Percentiles rank a stretch among this genome's conserved stretches.
phyloP scores from a whole-genome alignment of 2,329 filamentous ascomycete species.

The Teratosphaeria nubilosa region DNA sequence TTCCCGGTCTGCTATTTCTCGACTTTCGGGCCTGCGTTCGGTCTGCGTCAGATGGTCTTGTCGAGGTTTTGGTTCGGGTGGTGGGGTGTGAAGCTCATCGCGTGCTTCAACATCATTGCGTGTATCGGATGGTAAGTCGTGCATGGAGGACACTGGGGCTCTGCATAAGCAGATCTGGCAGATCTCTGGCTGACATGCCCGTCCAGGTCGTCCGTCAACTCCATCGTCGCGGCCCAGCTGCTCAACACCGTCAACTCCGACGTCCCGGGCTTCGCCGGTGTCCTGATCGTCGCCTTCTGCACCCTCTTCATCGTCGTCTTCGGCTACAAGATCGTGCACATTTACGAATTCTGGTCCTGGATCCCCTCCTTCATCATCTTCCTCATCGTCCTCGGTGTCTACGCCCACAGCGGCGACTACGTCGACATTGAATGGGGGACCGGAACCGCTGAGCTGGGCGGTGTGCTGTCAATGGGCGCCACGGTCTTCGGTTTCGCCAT shows the following conservation, averaged over 20 bases:
- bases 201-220: constrained; percentile 67
- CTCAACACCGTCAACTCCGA: constrained; percentile 60
- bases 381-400: constrained; percentile 58
- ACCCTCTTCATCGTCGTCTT: constrained; percentile 64
- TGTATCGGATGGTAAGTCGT: constrained; percentile 6
- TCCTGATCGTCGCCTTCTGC: constrained; percentile 60
- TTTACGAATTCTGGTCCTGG: constrained; percentile 67
- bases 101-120: constrained; percentile 23
- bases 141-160: background rate
- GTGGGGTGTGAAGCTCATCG: constrained; percentile 35
- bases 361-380: constrained; percentile 64
- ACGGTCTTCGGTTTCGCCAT: constrained; percentile 60
- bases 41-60: constrained; percentile 71
- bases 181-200: constrained; percentile 22
- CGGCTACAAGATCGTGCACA: constrained; percentile 65
- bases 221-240: constrained; percentile 69
- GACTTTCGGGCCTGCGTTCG: constrained; percentile 64
- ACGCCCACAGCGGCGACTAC: constrained; percentile 58
- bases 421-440: constrained; percentile 49
- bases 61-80: constrained; percentile 64
- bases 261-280: constrained; percentile 63
- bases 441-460: constrained; percentile 51
- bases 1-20: constrained; percentile 67
- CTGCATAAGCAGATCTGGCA: background rate
- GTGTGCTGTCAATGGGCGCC: constrained; percentile 55